phyloP scores from a whole-genome alignment of 371 early-diverging fungal genomes.

The Fennellomyces sp. region DNA sequence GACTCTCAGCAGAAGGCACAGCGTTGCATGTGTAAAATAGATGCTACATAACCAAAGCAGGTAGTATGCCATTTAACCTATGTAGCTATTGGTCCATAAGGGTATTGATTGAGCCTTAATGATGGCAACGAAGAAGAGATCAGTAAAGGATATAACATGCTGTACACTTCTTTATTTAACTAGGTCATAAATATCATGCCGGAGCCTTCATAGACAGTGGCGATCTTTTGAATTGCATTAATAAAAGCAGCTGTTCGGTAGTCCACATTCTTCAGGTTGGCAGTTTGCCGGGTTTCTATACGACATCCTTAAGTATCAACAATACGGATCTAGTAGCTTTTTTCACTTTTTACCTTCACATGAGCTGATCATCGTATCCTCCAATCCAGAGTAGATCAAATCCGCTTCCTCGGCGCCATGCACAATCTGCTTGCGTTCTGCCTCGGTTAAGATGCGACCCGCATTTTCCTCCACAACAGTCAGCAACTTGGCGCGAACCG shows the following conservation, averaged over 20 bases:
- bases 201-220: slow-evolving; percentile 75
- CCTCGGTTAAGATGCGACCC: slow-evolving; percentile 64
- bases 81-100: no score
- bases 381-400: slow-evolving; percentile 88
- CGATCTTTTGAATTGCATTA: slow-evolving; percentile 90
- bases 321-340: background rate
- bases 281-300: slow-evolving; percentile 55
- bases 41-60: no score
- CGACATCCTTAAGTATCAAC: slow-evolving; percentile 1
- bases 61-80: no score
- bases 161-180: slow-evolving; percentile 6
- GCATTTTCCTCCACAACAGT: slow-evolving; percentile 81
- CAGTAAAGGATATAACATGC: no score
- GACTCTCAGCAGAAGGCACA: no score
- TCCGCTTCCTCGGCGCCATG: slow-evolving; percentile 93
- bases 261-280: slow-evolving; percentile 69
- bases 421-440: slow-evolving; percentile 79
- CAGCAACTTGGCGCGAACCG: slow-evolving; percentile 76
- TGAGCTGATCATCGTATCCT: slow-evolving; percentile 81
- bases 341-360: slow-evolving; percentile 69
- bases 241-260: slow-evolving; percentile 85
- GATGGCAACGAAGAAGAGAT: no score
- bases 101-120: no score
- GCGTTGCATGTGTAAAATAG: no score
- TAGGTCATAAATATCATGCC: slow-evolving; percentile 79